These are phyloP conservation scores for Neoboletus brunneissimus DNA, from an alignment of 768 basidiomycete genomes.

Conservation along the genomic window DNA sequence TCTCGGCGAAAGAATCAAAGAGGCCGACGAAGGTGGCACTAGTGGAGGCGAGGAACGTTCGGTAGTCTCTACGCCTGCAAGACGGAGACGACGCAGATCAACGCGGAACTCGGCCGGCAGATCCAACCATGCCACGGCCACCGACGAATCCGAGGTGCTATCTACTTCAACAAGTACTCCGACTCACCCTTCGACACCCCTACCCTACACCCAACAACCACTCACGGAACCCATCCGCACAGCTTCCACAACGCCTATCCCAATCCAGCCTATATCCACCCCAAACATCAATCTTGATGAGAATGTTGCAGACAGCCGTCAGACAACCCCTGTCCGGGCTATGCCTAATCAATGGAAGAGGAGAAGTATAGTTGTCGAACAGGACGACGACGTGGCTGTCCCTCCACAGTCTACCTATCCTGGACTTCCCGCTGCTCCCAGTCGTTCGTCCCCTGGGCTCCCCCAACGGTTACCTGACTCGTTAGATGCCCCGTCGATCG, in stretches of 20 bases:
- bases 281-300: conserved; percentile 32
- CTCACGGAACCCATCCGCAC: conserved; percentile 27
- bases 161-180: conserved; percentile 58
- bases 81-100: conserved; percentile 58
- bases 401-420: conserved; percentile 39
- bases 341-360: conserved; percentile 45
- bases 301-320: conserved; percentile 29
- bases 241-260: conserved; percentile 29
- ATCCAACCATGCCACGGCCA: conserved; percentile 39
- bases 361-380: conserved; percentile 66
- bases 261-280: conserved; percentile 25
- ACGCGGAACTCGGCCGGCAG: conserved; percentile 36
- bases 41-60: conserved; percentile 57
- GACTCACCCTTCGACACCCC: conserved; percentile 48
- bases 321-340: conserved; percentile 33
- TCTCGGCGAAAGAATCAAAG: conserved; percentile 55
- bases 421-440: conserved; percentile 42
- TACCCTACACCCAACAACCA: conserved; percentile 40
- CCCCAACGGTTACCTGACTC: conserved; percentile 44
- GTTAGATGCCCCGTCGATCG: conserved; percentile 50
- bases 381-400: conserved; percentile 58
- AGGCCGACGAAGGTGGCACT: conserved; percentile 60
- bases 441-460: conserved; percentile 33
- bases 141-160: conserved; percentile 45
- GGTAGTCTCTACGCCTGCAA: conserved; percentile 43